A percentile compares a stretch with the other conserved stretches of the same genome.
phyloP scores from a whole-genome alignment of 1,284 basidiomycete genomes.

The Boletus semigastroideus region DNA sequence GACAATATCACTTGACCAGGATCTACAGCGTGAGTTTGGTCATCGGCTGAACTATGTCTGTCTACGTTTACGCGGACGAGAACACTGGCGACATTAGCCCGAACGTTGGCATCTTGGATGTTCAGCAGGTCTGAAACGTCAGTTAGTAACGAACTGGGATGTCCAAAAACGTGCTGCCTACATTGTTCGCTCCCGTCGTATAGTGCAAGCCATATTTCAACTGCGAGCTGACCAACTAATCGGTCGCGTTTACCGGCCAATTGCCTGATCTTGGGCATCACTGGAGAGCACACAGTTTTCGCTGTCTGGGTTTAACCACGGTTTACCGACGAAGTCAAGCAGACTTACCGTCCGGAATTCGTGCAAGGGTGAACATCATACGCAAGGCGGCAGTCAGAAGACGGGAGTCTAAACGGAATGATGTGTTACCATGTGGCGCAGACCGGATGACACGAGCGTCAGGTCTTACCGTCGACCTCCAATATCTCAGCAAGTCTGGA shows the following conservation, averaged over 20 bases:
- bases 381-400: constrained; percentile 17
- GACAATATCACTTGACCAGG: constrained; percentile 6
- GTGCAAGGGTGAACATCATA: constrained; percentile 18
- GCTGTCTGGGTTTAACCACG: background rate
- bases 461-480: constrained; percentile 7
- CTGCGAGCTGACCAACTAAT: constrained; percentile 23
- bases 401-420: constrained; percentile 8
- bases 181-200: constrained; percentile 10
- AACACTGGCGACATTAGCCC: constrained; percentile 15
- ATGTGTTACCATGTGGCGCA: background rate
- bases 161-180: background rate
- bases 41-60: background rate
- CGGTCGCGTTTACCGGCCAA: constrained; percentile 10
- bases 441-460: background rate
- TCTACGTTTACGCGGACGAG: constrained; percentile 6
- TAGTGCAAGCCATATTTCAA: constrained; percentile 18
- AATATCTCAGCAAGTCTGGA: constrained; percentile 21
- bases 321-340: no score
- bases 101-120: constrained; percentile 4
- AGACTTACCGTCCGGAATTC: constrained; percentile 11
- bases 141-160: background rate
- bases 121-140: constrained; percentile 6
- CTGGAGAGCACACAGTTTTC: background rate
- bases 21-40: background rate
- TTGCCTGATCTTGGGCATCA: constrained; percentile 14